phyloP scores from a whole-genome alignment of 1,284 basidiomycete genomes.

The Leccinum subatratum region DNA sequence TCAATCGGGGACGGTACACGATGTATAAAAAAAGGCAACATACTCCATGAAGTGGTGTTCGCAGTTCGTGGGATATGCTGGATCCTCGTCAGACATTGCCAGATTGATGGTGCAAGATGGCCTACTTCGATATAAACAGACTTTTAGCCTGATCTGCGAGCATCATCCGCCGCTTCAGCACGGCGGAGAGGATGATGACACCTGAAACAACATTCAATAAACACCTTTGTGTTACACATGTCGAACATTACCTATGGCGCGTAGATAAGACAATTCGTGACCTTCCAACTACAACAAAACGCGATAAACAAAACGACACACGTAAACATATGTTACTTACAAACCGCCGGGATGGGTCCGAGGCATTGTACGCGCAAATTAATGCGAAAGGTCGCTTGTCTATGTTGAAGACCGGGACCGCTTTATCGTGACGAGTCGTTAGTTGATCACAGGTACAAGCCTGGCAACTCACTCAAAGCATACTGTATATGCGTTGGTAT shows the following conservation, averaged over 20 bases:
- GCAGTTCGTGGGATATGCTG: conserved; percentile 91
- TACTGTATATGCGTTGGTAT: conserved; percentile 79
- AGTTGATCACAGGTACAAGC: not conserved
- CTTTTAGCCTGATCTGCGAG: conserved; percentile 92
- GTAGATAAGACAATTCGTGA: conserved; percentile 86
- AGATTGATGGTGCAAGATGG: conserved; percentile 7
- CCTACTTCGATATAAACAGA: conserved; percentile 84
- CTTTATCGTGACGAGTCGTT: conserved; percentile 35
- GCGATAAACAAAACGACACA: conserved; percentile 7
- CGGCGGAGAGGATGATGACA: conserved; percentile 91
- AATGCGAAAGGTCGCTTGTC: conserved; percentile 92
- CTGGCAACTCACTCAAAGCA: conserved; percentile 62
- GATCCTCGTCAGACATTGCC: conserved; percentile 10
- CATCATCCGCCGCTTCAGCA: conserved; percentile 88
- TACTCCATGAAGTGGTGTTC: conserved; percentile 85
- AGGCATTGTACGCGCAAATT: conserved; percentile 85
- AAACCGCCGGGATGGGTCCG: conserved; percentile 73
- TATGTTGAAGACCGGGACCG: conserved; percentile 89
- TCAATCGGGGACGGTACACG: conserved; percentile 8
- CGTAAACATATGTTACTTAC: conserved; percentile 40
- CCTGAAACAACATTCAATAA: conserved; percentile 40
- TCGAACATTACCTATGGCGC: conserved; percentile 64
- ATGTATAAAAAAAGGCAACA: conserved; percentile 17
- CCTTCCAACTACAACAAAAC: conserved; percentile 65
- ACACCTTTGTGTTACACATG: conserved; percentile 1